Conservation (phyloP, 345 rosid genomes). For the Salix brachista region DNA sequence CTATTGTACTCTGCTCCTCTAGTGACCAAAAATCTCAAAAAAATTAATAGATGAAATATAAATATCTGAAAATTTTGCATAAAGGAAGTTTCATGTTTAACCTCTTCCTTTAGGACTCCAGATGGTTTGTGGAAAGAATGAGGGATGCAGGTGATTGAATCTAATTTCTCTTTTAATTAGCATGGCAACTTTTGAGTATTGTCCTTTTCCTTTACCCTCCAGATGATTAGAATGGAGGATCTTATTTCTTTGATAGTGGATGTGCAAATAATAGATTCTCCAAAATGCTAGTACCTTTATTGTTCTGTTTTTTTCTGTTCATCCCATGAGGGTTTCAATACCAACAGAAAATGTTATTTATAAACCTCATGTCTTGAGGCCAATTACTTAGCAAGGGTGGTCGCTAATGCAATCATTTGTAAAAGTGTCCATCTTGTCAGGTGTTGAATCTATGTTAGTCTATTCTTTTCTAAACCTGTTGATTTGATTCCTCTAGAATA, state of each 20-base stretch:
- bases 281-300: too few species aligned
- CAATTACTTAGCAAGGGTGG: background rate
- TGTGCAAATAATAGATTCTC: too few species aligned
- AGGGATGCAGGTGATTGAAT: background rate
- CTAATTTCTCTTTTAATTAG: background rate
- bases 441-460: background rate
- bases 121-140: background rate
- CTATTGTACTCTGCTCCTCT: background rate
- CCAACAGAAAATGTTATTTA: background rate
- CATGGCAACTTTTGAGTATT: background rate
- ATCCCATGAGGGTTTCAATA: background rate
- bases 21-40: background rate
- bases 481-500: slow-evolving; percentile 1
- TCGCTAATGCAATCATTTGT: background rate
- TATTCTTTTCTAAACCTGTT: background rate
- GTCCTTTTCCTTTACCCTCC: too few species aligned
- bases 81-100: background rate
- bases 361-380: background rate
- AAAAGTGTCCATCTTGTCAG: background rate
- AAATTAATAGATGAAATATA: background rate
- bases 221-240: too few species aligned
- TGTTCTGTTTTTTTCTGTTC: too few species aligned
- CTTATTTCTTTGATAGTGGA: too few species aligned
- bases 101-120: background rate
- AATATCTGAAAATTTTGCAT: background rate